Evolutionary conservation across 176 grass and related monocot genomes (phyloP).

Genomic region (Raddia distichophylla): DNA sequence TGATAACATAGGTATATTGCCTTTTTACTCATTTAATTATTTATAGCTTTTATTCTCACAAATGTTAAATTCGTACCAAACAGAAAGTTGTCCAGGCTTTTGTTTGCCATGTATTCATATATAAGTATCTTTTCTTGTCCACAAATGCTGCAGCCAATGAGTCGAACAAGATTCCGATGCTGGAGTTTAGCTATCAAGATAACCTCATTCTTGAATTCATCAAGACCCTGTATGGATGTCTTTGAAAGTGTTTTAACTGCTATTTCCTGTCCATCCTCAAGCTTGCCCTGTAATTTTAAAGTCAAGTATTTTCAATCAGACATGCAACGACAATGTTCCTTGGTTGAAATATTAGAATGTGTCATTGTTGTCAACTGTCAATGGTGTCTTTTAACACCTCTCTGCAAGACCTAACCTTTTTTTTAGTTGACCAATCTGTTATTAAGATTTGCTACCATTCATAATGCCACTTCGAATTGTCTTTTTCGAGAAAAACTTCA

Average conservation of each 20-base stretch:
- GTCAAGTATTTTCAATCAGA: slow-evolving; percentile 14
- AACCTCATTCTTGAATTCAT: slow-evolving; percentile 84
- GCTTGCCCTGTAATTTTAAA: slow-evolving; percentile 53
- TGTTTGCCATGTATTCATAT: slow-evolving; percentile 78
- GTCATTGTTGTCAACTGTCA: neutral
- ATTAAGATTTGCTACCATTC: neutral
- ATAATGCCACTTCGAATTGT: neutral
- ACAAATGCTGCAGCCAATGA: slow-evolving; percentile 65
- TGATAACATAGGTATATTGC: slow-evolving; percentile 27
- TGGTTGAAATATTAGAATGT: neutral
- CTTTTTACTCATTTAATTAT: slow-evolving; percentile 11
- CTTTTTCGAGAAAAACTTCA: too few relatives aligned
- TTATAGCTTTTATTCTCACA: neutral
- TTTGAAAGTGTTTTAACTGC: slow-evolving; percentile 77
- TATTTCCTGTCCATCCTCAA: slow-evolving; percentile 70
- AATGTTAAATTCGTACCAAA: slow-evolving; percentile 51
- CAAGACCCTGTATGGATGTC: slow-evolving; percentile 60
- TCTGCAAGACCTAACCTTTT: neutral
- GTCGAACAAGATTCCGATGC: slow-evolving; percentile 72
- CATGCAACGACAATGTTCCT: neutral
- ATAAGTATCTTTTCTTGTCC: slow-evolving; percentile 73
- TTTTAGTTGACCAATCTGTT: neutral
- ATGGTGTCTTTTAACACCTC: neutral
- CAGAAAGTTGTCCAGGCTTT: slow-evolving; percentile 70
- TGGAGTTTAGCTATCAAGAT: slow-evolving; percentile 70